Evolutionary conservation across 169 alveolate species (phyloP).

Genomic region (Cryptosporidium baileyi): DNA sequence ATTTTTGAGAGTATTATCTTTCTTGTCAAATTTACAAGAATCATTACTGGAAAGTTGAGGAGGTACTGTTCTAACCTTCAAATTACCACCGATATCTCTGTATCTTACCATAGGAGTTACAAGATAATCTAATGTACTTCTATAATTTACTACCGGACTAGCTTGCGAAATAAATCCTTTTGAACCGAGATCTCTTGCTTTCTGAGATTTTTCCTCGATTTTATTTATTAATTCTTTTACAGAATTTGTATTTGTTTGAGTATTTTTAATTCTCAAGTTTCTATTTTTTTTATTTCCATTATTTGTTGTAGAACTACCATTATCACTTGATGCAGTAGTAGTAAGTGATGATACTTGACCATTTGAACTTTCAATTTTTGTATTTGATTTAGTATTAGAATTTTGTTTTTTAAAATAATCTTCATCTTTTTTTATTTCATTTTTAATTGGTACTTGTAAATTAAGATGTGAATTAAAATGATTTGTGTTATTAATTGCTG

Average conservation of each 20-base stretch:
- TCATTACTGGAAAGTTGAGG: conserved; percentile 64
- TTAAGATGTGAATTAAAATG: background rate
- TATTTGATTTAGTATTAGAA: background rate
- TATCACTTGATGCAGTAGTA: conserved; percentile 39
- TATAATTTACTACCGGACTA: conserved; percentile 44
- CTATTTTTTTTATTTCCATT: background rate
- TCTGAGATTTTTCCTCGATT: background rate
- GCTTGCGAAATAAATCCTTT: conserved; percentile 58
- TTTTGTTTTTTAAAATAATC: background rate
- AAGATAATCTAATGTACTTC: conserved; percentile 50
- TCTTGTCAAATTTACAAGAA: background rate
- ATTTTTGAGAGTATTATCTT: background rate
- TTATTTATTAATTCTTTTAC: background rate
- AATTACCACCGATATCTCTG: conserved; percentile 39
- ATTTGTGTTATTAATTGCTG: background rate
- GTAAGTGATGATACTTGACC: conserved; percentile 16
- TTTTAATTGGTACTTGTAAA: background rate
- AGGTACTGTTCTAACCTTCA: conserved; percentile 37
- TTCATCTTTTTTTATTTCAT: background rate
- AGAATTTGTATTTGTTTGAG: background rate
- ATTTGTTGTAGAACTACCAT: conserved; percentile 1
- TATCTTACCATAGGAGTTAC: conserved; percentile 68
- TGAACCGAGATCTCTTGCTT: too few species aligned
- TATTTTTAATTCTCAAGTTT: background rate
- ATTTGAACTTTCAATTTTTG: conserved; percentile 1